Evolutionary conservation across 2,329 filamentous ascomycete species (phyloP).

Genomic region (Ophiocordyceps camponoti-leonardi): DNA sequence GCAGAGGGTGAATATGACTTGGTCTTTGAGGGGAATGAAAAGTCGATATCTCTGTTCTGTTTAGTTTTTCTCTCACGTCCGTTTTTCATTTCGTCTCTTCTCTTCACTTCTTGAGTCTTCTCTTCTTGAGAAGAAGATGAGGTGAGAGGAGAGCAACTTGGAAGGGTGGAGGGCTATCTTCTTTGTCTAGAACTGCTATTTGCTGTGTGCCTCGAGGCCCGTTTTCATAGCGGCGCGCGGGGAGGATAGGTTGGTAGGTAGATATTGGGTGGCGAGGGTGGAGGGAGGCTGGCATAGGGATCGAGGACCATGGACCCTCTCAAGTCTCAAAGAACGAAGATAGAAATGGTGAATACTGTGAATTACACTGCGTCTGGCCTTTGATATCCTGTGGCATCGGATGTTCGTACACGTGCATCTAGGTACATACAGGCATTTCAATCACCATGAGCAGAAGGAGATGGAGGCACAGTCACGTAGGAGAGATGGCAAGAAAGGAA

Average conservation of each 20-base stretch:
- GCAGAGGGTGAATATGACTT: not conserved
- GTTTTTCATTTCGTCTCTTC: not conserved
- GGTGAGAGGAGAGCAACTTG: too few relatives aligned
- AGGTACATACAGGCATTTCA: too few relatives aligned
- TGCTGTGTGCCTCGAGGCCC: not conserved
- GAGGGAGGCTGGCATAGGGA: not conserved
- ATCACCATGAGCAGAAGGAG: too few relatives aligned
- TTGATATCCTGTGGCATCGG: too few relatives aligned
- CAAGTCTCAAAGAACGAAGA: too few relatives aligned
- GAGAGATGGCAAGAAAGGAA: too few relatives aligned
- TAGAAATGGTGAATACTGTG: not conserved
- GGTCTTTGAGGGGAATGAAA: not conserved
- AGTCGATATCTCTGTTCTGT: not conserved
- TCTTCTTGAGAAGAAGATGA: too few relatives aligned
- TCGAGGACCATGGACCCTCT: too few relatives aligned
- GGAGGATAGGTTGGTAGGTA: too few relatives aligned
- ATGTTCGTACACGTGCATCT: too few relatives aligned
- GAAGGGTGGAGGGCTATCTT: not conserved
- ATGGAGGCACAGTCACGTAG: too few relatives aligned
- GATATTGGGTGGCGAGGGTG: not conserved
- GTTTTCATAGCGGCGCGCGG: not conserved
- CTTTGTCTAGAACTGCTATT: not conserved
- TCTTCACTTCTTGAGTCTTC: not conserved
- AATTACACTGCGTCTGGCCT: too few relatives aligned
- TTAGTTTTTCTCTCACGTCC: not conserved